Evolutionary conservation across 208 protist species (phyloP).

Genomic region (Trypanosoma scelopori): DNA sequence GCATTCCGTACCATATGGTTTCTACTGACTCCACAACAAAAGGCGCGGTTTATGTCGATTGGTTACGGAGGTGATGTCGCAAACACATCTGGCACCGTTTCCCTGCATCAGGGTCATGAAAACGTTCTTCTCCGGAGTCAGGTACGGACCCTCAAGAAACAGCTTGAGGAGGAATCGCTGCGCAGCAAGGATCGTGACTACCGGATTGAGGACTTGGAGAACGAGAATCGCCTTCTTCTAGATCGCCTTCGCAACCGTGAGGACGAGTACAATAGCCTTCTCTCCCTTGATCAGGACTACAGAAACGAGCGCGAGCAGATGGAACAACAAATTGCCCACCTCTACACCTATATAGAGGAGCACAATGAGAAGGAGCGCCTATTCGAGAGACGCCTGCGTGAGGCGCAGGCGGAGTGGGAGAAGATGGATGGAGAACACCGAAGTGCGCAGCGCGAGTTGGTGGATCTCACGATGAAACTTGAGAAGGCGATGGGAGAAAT

Average conservation of each 20-base stretch:
- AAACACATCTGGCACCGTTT: slow-evolving; percentile 2
- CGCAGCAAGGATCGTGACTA: slow-evolving; percentile 20
- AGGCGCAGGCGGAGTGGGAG: slow-evolving; percentile 23
- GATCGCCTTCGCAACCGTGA: slow-evolving; percentile 20
- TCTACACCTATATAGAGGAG: slow-evolving; percentile 35
- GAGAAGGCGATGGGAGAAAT: slow-evolving; percentile 14
- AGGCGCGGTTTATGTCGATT: slow-evolving; percentile 40
- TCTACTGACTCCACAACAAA: slow-evolving; percentile 48
- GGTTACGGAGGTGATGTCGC: slow-evolving; percentile 21
- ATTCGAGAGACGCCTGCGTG: slow-evolving; percentile 17
- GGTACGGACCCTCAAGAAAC: slow-evolving; percentile 21
- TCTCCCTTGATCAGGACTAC: slow-evolving; percentile 31
- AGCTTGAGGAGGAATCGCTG: slow-evolving; percentile 26
- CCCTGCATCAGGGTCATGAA: slow-evolving; percentile 30
- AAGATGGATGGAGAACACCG: slow-evolving; percentile 26
- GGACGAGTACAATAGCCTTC: slow-evolving; percentile 26
- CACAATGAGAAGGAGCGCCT: slow-evolving; percentile 17
- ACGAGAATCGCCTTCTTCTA: slow-evolving; percentile 21
- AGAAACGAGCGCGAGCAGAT: slow-evolving; percentile 28
- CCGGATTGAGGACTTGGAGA: slow-evolving; percentile 32
- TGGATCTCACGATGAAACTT: slow-evolving; percentile 26
- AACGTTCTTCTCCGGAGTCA: slow-evolving; percentile 34
- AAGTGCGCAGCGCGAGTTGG: slow-evolving; percentile 19
- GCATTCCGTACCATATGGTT: slow-evolving; percentile 44
- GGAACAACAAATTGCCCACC: slow-evolving; percentile 32